These are phyloP conservation scores for Narthecium ossifragum DNA, from an alignment of 106 monocot genomes.

Conservation along the genomic window DNA sequence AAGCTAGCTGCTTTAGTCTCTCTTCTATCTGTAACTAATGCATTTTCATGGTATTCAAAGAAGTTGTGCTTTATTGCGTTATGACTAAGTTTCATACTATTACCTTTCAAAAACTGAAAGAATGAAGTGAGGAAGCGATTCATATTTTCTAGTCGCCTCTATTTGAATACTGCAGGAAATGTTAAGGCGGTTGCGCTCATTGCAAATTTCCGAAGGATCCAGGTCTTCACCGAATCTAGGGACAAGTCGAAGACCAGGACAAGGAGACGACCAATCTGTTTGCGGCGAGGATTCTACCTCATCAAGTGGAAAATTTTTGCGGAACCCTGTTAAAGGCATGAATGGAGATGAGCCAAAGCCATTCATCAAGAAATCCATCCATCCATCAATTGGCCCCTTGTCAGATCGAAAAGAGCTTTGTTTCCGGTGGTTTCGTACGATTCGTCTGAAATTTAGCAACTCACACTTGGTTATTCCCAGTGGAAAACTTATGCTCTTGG, in stretches of 20 bases:
- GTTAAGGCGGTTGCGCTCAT: conserved; percentile 39
- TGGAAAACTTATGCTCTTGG: conserved; percentile 45
- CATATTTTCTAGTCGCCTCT: too few species aligned
- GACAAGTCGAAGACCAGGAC: conserved; percentile 8
- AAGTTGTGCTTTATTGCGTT: neutral
- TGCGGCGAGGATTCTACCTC: conserved; percentile 9
- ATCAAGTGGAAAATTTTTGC: conserved; percentile 4
- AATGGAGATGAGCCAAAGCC: conserved; percentile 13
- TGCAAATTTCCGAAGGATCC: conserved; percentile 26
- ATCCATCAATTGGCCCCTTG: conserved; percentile 18
- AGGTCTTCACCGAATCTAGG: conserved; percentile 10
- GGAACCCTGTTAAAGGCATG: conserved; percentile 12
- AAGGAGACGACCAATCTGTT: conserved; percentile 4
- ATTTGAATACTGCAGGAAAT: conserved; percentile 41
- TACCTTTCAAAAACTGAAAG: too few species aligned
- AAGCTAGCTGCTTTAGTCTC: neutral
- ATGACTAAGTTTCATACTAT: too few species aligned
- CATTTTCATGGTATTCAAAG: neutral
- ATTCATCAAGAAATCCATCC: conserved; percentile 11
- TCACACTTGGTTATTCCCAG: conserved; percentile 24
- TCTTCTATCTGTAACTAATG: neutral
- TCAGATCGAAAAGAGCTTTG: conserved; percentile 15
- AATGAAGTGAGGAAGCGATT: too few species aligned
- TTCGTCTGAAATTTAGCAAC: conserved; percentile 41
- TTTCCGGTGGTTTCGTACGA: conserved; percentile 42